These are phyloP conservation scores for Aspergillus pseudoviridinutans DNA, from an alignment of 2,329 filamentous ascomycete species.

Conservation along the genomic window DNA sequence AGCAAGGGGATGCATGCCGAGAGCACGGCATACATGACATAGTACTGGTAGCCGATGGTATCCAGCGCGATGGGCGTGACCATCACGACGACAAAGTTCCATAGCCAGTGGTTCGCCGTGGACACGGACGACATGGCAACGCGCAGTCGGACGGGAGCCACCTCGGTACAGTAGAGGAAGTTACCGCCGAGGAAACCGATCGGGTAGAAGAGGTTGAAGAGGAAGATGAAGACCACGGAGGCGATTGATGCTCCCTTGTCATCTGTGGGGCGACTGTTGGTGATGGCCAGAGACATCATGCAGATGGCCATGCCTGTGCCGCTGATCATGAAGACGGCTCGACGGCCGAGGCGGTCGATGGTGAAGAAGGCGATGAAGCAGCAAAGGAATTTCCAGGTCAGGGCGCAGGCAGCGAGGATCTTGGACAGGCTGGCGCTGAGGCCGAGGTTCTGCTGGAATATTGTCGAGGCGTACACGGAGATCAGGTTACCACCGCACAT, in stretches of 20 bases:
- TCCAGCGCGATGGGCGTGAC: constrained; percentile 58
- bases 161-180: constrained; percentile 46
- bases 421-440: constrained; percentile 15
- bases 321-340: constrained; percentile 51
- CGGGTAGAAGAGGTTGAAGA: constrained; percentile 63
- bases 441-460: constrained; percentile 15
- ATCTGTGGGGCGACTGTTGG: constrained; percentile 26
- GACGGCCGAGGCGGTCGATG: constrained; percentile 50
- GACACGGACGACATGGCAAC: constrained; percentile 56
- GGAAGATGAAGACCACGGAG: constrained; percentile 46
- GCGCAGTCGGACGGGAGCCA: constrained; percentile 51
- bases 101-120: constrained; percentile 56
- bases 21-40: constrained; percentile 51
- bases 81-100: constrained; percentile 62
- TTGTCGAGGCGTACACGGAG: constrained; percentile 14
- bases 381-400: constrained; percentile 56
- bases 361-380: constrained; percentile 49
- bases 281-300: constrained; percentile 51
- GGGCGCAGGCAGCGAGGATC: constrained; percentile 45
- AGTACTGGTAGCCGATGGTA: constrained; percentile 51
- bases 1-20: constrained; percentile 38
- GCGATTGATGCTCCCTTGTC: constrained; percentile 11
- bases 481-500: constrained; percentile 18
- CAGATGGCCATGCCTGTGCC: constrained; percentile 52
- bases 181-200: constrained; percentile 59